Evolutionary conservation across 2,329 filamentous ascomycete species (phyloP).

Genomic region (Coniochaeta prunicola): DNA sequence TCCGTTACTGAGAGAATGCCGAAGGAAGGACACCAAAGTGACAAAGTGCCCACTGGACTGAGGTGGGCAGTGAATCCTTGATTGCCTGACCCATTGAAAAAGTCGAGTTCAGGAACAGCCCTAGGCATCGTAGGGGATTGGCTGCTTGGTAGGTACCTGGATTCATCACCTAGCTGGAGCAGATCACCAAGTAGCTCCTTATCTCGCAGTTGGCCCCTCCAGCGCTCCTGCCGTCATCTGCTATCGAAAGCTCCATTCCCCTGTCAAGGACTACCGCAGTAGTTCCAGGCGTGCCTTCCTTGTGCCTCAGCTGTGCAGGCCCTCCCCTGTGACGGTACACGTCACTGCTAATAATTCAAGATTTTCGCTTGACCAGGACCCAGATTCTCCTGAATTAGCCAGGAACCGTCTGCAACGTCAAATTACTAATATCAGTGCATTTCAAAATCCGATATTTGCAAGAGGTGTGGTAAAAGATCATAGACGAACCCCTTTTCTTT

Average conservation of each 20-base stretch:
- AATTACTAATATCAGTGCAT: neutral
- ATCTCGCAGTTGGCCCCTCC: neutral
- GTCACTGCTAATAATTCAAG: neutral
- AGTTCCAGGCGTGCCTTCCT: neutral
- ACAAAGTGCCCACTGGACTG: neutral
- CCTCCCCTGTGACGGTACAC: neutral
- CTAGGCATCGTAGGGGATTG: neutral
- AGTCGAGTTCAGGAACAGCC: neutral
- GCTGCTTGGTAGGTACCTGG: neutral
- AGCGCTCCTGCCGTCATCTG: neutral
- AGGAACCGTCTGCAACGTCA: neutral
- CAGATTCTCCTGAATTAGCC: neutral
- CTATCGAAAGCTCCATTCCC: neutral
- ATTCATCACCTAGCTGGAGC: neutral
- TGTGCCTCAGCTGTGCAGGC: neutral
- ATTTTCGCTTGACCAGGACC: neutral
- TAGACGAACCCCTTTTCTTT: neutral
- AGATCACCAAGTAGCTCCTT: neutral
- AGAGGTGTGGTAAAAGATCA: neutral
- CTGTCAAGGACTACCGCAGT: too few species aligned
- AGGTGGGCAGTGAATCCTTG: neutral
- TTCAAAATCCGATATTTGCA: too few species aligned
- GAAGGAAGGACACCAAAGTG: neutral
- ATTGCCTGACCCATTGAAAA: neutral
- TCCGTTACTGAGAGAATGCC: neutral